A percentile compares a stretch with the other conserved stretches of the same genome.
Evolutionary conservation across 1,139 yeast species (phyloP).

Genomic region (Lodderomyces parapsilosis): DNA sequence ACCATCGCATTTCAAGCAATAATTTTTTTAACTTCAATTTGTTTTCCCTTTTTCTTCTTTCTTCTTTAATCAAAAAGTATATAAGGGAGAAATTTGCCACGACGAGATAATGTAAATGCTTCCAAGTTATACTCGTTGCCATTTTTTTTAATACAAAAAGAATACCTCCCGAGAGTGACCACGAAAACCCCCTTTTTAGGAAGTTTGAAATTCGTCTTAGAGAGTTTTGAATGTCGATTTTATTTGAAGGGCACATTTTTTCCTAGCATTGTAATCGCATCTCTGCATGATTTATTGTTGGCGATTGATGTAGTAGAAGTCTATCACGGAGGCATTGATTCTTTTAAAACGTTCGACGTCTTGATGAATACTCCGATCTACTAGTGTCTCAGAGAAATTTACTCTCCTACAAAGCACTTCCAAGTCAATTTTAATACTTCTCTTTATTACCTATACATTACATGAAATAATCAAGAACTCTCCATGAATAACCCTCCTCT

Average conservation of each 20-base stretch:
- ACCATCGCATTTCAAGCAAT: not conserved
- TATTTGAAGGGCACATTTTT: slow-evolving; percentile 48
- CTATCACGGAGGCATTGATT: not conserved
- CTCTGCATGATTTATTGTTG: not conserved
- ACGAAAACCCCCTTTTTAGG: slow-evolving; percentile 51
- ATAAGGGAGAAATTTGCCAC: slow-evolving; percentile 65
- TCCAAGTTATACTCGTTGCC: slow-evolving; percentile 70
- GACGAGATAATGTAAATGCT: slow-evolving; percentile 57
- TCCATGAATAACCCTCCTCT: too few species aligned
- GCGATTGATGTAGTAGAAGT: not conserved
- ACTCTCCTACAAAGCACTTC: not conserved
- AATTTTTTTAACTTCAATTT: slow-evolving; percentile 6
- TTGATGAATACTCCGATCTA: too few species aligned
- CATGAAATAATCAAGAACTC: slow-evolving; percentile 1
- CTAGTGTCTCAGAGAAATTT: too few species aligned
- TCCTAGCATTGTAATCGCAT: not conserved
- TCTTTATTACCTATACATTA: slow-evolving; percentile 2
- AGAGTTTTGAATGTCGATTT: slow-evolving; percentile 61
- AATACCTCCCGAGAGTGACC: slow-evolving; percentile 52
- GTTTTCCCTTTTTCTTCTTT: slow-evolving; percentile 11
- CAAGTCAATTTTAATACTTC: not conserved
- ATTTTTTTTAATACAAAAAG: slow-evolving; percentile 33
- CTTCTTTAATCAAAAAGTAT: slow-evolving; percentile 57
- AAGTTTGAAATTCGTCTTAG: slow-evolving; percentile 57
- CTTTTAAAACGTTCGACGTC: too few species aligned